Conservation (phyloP, 495 filamentous ascomycete genomes). For the Tuber melanosporum region DNA sequence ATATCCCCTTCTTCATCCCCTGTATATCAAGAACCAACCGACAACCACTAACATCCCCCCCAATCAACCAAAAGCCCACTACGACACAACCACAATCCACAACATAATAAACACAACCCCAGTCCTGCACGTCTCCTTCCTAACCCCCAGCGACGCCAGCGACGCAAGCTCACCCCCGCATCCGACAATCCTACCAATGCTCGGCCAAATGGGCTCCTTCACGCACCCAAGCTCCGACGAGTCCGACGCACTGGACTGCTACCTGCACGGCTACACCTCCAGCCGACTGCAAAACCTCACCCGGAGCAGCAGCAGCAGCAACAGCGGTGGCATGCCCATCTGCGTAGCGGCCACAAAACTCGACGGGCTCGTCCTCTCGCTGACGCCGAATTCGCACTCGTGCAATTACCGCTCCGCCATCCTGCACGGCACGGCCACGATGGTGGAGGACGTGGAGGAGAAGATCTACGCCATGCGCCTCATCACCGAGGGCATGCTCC, state of each 20-base stretch:
- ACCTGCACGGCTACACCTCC: conserved; percentile 82
- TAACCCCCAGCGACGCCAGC: conserved; percentile 46
- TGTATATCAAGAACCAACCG: not conserved
- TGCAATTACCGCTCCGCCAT: conserved; percentile 86
- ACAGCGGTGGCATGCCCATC: conserved; percentile 46
- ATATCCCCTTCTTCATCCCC: too few relatives aligned
- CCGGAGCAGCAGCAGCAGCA: conserved; percentile 42
- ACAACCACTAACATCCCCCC: conserved; percentile 12
- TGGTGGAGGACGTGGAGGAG: conserved; percentile 62
- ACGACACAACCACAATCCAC: conserved; percentile 72
- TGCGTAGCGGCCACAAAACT: conserved; percentile 63
- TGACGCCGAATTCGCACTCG: conserved; percentile 69
- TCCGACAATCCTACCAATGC: conserved; percentile 77
- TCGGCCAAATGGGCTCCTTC: conserved; percentile 73
- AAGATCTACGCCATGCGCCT: conserved; percentile 78
- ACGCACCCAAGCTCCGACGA: conserved; percentile 55
- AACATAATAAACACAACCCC: conserved; percentile 67
- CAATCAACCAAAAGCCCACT: conserved; percentile 52
- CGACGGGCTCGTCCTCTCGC: conserved; percentile 68
- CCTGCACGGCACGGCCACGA: conserved; percentile 65
- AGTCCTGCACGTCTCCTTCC: conserved; percentile 81
- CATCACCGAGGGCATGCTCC: conserved; percentile 68
- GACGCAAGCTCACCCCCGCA: conserved; percentile 52
- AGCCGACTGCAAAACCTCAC: conserved; percentile 68
- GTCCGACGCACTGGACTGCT: conserved; percentile 65